Percentiles rank a stretch among this genome's conserved stretches.
Conservation (phyloP, 805 yeast genomes). For the Cyberlindnera japonica region DNA sequence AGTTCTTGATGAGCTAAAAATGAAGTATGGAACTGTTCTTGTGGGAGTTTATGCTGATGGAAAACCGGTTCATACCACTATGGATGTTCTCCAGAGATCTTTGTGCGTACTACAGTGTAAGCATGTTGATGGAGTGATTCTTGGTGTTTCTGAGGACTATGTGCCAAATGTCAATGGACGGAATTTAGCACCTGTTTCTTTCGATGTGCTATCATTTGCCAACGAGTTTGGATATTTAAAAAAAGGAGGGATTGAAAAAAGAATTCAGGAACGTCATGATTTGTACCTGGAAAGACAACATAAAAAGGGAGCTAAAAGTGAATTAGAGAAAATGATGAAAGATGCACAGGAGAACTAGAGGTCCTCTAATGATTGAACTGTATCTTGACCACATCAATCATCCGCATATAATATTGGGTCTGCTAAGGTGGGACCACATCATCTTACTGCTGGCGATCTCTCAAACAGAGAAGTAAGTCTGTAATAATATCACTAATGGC, state of each 20-base stretch:
- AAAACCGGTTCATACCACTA: slow-evolving; percentile 62
- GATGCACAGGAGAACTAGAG: too few relatives aligned
- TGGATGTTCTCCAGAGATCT: slow-evolving; percentile 83
- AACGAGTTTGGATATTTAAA: slow-evolving; percentile 66
- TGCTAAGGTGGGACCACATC: too few relatives aligned
- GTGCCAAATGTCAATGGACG: slow-evolving; percentile 11
- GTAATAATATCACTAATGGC: too few relatives aligned
- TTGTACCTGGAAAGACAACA: slow-evolving; percentile 83
- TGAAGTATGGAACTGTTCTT: slow-evolving; percentile 40
- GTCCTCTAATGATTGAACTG: too few relatives aligned
- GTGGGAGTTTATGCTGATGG: slow-evolving; percentile 76
- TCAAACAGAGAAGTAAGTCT: too few relatives aligned
- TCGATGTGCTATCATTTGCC: slow-evolving; percentile 33
- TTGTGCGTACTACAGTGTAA: slow-evolving; percentile 85
- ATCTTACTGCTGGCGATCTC: too few relatives aligned
- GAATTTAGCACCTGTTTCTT: background rate
- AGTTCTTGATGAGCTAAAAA: slow-evolving; percentile 50
- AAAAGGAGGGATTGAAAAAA: slow-evolving; percentile 64
- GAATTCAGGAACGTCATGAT: slow-evolving; percentile 66
- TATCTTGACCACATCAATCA: too few relatives aligned
- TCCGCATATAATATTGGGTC: too few relatives aligned
- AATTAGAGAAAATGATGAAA: slow-evolving; percentile 36
- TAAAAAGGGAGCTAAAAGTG: slow-evolving; percentile 79
- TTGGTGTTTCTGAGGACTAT: slow-evolving; percentile 30
- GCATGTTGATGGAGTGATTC: slow-evolving; percentile 73